Evolutionary conservation across 2,329 filamentous ascomycete species (phyloP).

Genomic region (Aspergillus clavatus): DNA sequence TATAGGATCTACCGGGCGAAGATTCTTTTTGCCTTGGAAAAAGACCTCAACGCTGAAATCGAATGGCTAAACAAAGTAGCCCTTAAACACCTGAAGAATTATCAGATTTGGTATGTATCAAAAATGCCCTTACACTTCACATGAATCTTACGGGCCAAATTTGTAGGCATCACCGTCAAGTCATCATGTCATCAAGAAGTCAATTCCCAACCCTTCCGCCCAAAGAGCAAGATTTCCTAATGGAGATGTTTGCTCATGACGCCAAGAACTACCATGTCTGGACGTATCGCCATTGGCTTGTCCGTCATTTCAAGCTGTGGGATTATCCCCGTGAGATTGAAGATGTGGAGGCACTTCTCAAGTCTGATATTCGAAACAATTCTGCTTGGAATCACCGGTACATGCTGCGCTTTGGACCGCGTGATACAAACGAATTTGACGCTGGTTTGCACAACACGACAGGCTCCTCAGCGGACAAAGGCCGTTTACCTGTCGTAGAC

Average conservation of each 20-base stretch:
- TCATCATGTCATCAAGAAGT: constrained; percentile 45
- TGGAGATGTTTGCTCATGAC: constrained; percentile 74
- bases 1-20: constrained; percentile 76
- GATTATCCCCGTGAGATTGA: constrained; percentile 58
- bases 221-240: constrained; percentile 71
- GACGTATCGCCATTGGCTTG: constrained; percentile 81
- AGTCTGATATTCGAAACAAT: constrained; percentile 86
- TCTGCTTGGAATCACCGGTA: constrained; percentile 97
- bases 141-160: not conserved
- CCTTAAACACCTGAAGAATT: constrained; percentile 86
- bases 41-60: constrained; percentile 67
- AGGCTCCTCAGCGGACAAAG: constrained; percentile 22
- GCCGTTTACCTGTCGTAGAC: constrained; percentile 47
- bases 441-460: constrained; percentile 32
- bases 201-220: constrained; percentile 53
- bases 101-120: constrained; percentile 76
- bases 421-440: constrained; percentile 35
- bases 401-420: constrained; percentile 76
- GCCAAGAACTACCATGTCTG: constrained; percentile 99
- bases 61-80: constrained; percentile 82
- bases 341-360: constrained; percentile 67
- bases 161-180: constrained; percentile 56
- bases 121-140: not conserved
- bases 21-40: constrained; percentile 63
- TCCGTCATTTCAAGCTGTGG: constrained; percentile 60